Conservation (phyloP, 23 red algal species). For the Gracilaria gracilis region DNA sequence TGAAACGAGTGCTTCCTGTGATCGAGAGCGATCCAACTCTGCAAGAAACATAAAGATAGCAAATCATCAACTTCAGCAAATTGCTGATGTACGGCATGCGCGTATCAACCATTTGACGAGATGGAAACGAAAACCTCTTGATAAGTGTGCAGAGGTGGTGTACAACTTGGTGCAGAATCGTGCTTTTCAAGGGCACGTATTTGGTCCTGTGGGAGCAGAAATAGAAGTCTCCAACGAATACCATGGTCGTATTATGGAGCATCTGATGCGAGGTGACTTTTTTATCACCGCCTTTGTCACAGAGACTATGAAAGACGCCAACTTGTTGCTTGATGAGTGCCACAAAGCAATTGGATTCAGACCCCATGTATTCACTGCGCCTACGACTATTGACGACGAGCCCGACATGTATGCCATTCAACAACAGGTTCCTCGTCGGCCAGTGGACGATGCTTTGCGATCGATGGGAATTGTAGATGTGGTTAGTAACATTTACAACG, state of each 20-base stretch:
- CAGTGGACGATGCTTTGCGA: constrained; percentile 43
- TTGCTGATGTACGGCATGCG: constrained; percentile 34
- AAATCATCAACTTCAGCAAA: constrained; percentile 39
- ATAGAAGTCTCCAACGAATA: constrained; percentile 69
- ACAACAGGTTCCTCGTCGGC: constrained; percentile 38
- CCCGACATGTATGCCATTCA: constrained; percentile 49
- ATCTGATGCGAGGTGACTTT: constrained; percentile 44
- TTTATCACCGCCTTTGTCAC: constrained; percentile 80
- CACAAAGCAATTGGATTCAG: constrained; percentile 24
- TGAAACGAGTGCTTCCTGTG: background rate
- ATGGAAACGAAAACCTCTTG: constrained; percentile 25
- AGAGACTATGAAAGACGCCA: constrained; percentile 54
- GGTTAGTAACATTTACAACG: constrained; percentile 73
- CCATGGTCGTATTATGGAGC: constrained; percentile 75
- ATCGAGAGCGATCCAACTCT: constrained; percentile 21
- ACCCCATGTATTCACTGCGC: constrained; percentile 60
- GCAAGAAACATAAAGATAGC: constrained; percentile 45
- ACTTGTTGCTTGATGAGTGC: constrained; percentile 67
- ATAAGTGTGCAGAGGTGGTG: constrained; percentile 14
- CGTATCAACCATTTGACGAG: constrained; percentile 30
- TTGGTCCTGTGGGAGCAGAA: constrained; percentile 79
- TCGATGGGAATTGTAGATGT: constrained; percentile 63
- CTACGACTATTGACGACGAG: constrained; percentile 47
- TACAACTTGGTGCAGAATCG: constrained; percentile 16
- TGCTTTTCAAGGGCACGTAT: constrained; percentile 69